Percentiles rank a stretch among this genome's conserved stretches.
These are phyloP conservation scores for Firmiana major DNA, from an alignment of 345 rosid species.

Conservation along the genomic window DNA sequence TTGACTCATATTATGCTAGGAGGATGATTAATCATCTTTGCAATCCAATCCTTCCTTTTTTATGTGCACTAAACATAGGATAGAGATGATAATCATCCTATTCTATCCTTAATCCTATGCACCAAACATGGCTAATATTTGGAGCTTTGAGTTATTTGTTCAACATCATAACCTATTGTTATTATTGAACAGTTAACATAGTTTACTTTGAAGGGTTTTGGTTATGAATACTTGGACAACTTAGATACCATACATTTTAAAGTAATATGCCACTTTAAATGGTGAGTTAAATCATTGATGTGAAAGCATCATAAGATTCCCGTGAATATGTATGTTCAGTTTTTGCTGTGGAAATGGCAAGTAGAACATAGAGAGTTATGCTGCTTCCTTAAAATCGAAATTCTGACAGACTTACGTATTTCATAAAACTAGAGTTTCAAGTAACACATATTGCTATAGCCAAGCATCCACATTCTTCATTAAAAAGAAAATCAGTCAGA, in stretches of 20 bases:
- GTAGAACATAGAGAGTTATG: neutral
- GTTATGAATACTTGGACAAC: neutral
- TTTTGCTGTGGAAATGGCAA: no score
- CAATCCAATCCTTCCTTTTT: no score
- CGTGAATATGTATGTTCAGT: no score
- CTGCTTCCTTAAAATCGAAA: neutral
- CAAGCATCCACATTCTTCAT: neutral
- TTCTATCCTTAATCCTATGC: no score
- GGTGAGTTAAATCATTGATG: no score
- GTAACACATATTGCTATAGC: neutral
- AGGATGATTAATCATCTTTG: no score
- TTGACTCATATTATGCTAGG: no score
- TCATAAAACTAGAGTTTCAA: neutral
- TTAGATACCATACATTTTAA: neutral
- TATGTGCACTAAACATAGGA: no score
- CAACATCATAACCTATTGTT: neutral
- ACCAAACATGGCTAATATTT: neutral
- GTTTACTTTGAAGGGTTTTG: neutral
- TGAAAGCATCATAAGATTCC: no score
- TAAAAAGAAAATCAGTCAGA: neutral
- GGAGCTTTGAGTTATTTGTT: neutral
- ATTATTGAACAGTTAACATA: neutral
- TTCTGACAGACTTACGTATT: neutral
- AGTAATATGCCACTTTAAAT: no score
- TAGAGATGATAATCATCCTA: no score